Conservation (phyloP, 495 filamentous ascomycete species). For the Podospora australis region DNA sequence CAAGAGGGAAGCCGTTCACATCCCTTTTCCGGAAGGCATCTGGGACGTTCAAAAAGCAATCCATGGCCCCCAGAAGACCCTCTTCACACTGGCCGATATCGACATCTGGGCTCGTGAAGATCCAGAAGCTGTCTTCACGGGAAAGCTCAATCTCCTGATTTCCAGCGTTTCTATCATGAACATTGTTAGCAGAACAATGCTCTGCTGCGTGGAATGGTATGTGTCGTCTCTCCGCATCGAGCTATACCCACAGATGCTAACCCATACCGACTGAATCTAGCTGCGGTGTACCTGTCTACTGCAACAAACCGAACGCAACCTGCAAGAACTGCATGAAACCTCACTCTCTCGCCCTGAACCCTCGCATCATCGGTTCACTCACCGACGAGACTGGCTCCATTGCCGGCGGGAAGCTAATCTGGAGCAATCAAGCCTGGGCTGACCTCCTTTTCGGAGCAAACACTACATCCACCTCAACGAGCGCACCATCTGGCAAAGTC, state of each 20-base stretch:
- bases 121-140: constrained; percentile 41
- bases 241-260: neutral
- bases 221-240: neutral
- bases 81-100: constrained; percentile 54
- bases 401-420: constrained; percentile 43
- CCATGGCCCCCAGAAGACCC: constrained; percentile 36
- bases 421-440: constrained; percentile 46
- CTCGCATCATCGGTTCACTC: constrained; percentile 45
- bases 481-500: too few species aligned
- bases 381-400: constrained; percentile 52
- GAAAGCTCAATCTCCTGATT: constrained; percentile 53
- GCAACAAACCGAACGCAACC: constrained; percentile 37
- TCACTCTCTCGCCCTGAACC: constrained; percentile 46
- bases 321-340: constrained; percentile 49
- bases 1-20: constrained; percentile 48
- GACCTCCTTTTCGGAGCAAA: constrained; percentile 43
- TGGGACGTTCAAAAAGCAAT: constrained; percentile 47
- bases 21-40: constrained; percentile 43
- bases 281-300: constrained; percentile 51
- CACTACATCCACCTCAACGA: neutral
- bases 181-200: constrained; percentile 38
- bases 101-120: constrained; percentile 48
- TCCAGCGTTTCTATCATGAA: constrained; percentile 46
- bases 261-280: constrained; percentile 24
- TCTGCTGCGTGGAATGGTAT: constrained; percentile 54